Evolutionary conservation across 148 eudicot species (phyloP).

Genomic region (Arctostaphylos glauca): DNA sequence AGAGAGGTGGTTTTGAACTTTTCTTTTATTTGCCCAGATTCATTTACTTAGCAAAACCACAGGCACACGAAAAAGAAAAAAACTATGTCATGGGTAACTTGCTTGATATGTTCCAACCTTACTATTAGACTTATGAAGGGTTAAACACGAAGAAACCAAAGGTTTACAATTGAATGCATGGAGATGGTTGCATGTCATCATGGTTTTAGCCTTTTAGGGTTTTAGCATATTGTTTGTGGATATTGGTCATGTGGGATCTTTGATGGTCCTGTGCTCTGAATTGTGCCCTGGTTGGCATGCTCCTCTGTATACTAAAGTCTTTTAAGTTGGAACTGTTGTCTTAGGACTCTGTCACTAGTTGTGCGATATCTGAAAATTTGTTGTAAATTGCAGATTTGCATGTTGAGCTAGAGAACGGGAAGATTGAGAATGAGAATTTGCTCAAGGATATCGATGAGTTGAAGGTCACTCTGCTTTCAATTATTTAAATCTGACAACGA

Average conservation of each 20-base stretch:
- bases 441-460: constrained; percentile 47
- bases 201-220: neutral
- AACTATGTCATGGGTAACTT: neutral
- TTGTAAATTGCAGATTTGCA: constrained; percentile 36
- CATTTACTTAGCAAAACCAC: neutral
- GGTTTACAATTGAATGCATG: neutral
- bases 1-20: neutral
- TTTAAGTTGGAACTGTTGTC: neutral
- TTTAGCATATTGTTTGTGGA: neutral
- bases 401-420: constrained; percentile 38
- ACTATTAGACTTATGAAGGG: neutral
- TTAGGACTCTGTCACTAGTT: neutral
- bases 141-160: neutral
- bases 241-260: constrained; percentile 2
- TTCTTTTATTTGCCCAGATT: neutral
- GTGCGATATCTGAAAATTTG: neutral
- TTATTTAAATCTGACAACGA: constrained; percentile 24
- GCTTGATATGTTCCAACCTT: neutral
- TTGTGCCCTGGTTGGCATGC: constrained; percentile 4
- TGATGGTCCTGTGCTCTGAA: neutral
- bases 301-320: neutral
- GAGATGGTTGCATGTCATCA: neutral
- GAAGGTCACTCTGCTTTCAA: constrained; percentile 41
- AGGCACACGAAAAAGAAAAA: neutral
- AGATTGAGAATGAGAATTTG: constrained; percentile 46